Evolutionary conservation across 257 asterid genomes (phyloP).

Genomic region (Primulina tabacum): DNA sequence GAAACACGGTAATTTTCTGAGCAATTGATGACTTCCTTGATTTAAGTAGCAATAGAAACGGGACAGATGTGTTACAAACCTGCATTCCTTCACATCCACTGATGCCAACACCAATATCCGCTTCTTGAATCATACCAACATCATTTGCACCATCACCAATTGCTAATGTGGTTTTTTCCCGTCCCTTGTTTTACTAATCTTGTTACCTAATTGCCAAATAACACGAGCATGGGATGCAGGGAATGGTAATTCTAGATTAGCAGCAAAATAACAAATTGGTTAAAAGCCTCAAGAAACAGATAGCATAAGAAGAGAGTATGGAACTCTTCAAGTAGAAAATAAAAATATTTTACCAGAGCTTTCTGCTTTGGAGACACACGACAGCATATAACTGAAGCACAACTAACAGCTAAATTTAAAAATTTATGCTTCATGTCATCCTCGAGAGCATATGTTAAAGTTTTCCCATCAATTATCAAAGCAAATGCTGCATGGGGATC

Average conservation of each 20-base stretch:
- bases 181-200: conserved; percentile 96
- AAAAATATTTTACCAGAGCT: conserved; percentile 64
- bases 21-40: not conserved
- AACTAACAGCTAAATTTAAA: conserved; percentile 74
- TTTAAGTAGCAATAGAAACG: not conserved
- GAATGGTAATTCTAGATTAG: not conserved
- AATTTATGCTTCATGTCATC: conserved; percentile 73
- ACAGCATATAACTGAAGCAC: conserved; percentile 99
- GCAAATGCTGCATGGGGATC: conserved; percentile 98
- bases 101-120: conserved; percentile 98
- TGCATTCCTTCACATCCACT: conserved; percentile 99
- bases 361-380: conserved; percentile 99
- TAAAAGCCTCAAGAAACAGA: not conserved
- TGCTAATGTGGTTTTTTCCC: conserved; percentile 86
- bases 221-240: conserved; percentile 6
- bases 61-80: conserved; percentile 49
- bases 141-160: conserved; percentile 99
- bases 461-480: conserved; percentile 89
- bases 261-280: not conserved
- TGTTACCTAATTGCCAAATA: conserved; percentile 57
- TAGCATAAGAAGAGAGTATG: not conserved
- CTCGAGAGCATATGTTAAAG: conserved; percentile 75
- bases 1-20: too few species aligned
- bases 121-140: conserved; percentile 99
- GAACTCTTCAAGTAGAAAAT: not conserved